Conservation (phyloP, 441 rosid species). For the Gossypium laxum region DNA sequence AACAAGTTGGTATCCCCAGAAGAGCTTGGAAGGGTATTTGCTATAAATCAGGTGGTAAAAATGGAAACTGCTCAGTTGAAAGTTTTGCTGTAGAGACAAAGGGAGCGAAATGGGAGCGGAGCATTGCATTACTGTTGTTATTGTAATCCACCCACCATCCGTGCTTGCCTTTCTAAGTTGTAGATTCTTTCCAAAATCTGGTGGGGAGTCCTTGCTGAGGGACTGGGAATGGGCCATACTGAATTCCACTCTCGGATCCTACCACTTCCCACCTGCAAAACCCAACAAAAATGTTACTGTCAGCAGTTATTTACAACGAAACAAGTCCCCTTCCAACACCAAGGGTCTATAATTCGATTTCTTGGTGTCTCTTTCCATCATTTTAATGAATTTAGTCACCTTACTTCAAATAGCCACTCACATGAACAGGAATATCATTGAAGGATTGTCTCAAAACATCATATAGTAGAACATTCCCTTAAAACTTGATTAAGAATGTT, state of each 20-base stretch:
- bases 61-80: background rate
- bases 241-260: constrained; percentile 47
- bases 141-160: background rate
- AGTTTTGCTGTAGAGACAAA: background rate
- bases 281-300: constrained; percentile 11
- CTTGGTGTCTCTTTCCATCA: background rate
- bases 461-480: background rate
- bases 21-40: constrained; percentile 13
- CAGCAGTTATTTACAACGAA: constrained; percentile 6
- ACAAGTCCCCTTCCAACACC: background rate
- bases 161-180: constrained; percentile 13
- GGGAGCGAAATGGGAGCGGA: background rate
- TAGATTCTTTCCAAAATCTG: constrained; percentile 46
- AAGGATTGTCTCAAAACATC: background rate
- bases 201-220: constrained; percentile 62
- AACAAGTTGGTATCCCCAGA: constrained; percentile 7
- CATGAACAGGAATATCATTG: constrained; percentile 5
- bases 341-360: background rate
- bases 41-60: background rate
- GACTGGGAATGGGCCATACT: constrained; percentile 70
- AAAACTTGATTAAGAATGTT: background rate
- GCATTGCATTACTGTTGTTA: constrained; percentile 6
- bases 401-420: background rate
- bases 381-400: background rate
- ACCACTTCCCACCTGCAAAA: constrained; percentile 60